A percentile compares a stretch with the other conserved stretches of the same genome.
Conservation (phyloP, 2,329 filamentous ascomycete genomes). For the Diplodia seriata region DNA sequence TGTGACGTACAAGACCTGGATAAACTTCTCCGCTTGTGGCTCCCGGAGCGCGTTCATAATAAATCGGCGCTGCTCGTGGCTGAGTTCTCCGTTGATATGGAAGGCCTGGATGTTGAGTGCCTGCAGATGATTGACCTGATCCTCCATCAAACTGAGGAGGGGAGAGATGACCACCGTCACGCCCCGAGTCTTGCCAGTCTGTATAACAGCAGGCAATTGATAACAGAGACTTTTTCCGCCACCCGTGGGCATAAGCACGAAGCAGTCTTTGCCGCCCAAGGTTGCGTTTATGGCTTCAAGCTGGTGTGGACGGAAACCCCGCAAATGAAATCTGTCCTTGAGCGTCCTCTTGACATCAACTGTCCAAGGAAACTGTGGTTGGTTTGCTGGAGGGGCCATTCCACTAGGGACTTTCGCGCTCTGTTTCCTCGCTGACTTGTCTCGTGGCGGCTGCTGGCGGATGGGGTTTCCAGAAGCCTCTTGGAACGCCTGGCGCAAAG, state of each 20-base stretch:
- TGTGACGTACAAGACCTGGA: constrained; percentile 92
- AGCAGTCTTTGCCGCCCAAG: constrained; percentile 83
- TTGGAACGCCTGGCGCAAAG: constrained; percentile 40
- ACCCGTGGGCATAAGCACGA: constrained; percentile 97
- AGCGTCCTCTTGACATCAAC: constrained; percentile 81
- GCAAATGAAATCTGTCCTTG: constrained; percentile 82
- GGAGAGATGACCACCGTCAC: constrained; percentile 96
- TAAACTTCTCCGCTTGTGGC: constrained; percentile 71
- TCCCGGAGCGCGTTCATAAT: constrained; percentile 71
- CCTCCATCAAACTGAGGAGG: constrained; percentile 93
- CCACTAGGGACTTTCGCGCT: constrained; percentile 36
- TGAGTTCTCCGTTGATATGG: constrained; percentile 80
- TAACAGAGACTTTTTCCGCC: constrained; percentile 98
- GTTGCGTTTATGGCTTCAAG: constrained; percentile 96
- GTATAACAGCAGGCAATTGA: constrained; percentile 86
- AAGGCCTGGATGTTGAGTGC: constrained; percentile 78
- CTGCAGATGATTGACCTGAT: constrained; percentile 86
- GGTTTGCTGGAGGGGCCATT: constrained; percentile 33
- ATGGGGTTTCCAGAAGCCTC: constrained; percentile 38
- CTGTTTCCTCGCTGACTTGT: neutral
- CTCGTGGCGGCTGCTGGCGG: neutral
- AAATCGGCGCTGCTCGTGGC: constrained; percentile 65
- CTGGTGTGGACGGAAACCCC: constrained; percentile 88
- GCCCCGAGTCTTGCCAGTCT: constrained; percentile 79
- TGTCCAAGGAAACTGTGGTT: constrained; percentile 75